Evolutionary conservation across 2,329 filamentous ascomycete genomes (phyloP), one percentile per base, ranked within the genome.

Genomic region (Dryadomyces quercus-mongolicae): DNA sequence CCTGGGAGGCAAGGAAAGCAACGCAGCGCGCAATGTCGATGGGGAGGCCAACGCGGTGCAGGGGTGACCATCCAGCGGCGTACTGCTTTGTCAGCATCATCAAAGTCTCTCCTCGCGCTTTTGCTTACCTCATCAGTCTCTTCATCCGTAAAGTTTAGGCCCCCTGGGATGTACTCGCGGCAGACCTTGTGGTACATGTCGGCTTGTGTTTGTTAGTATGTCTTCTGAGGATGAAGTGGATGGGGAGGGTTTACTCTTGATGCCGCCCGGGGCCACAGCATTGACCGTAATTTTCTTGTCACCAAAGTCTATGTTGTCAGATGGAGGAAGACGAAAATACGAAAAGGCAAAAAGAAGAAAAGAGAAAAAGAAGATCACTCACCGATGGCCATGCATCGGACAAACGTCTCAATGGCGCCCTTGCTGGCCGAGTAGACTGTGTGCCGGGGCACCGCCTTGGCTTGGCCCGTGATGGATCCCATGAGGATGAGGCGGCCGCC

Each of bases 401-500:
- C 66, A 56, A 69, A 66, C 1, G 65, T 63, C 54, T 67, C 64
- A 49, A 69, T 66, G 45, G 67, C 64, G 21, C 62, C 66, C 60
- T 69, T 69, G 52, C 64, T 66, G 13, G 61, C 67, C 3, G 65
- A 66, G 59, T 69, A 69, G 16, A 69, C 57, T n/a, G 66, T 57
- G 56, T 69, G 67, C 4, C 60, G 57, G 8, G 66, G 66, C 2
- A 68, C 64, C 34, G 56, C 61, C 52, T 64, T 64, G 54, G 59
- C 63, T 49, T 61, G 58, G 40, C 80, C 60, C 2, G 78, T 79
- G 62, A 83, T 84, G 22, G 77, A 81, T 42, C 71, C 74, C 78
- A 82, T 84, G 54, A 84, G 71, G 60, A 85, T 77, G 49, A 85
- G 71, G 15, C 81, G 73, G n/a, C 81, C 81, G 55, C 80, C 77